Base-by-base conservation (phyloP, 1,284 basidiomycete genomes). In the Irpex sp. region DNA sequence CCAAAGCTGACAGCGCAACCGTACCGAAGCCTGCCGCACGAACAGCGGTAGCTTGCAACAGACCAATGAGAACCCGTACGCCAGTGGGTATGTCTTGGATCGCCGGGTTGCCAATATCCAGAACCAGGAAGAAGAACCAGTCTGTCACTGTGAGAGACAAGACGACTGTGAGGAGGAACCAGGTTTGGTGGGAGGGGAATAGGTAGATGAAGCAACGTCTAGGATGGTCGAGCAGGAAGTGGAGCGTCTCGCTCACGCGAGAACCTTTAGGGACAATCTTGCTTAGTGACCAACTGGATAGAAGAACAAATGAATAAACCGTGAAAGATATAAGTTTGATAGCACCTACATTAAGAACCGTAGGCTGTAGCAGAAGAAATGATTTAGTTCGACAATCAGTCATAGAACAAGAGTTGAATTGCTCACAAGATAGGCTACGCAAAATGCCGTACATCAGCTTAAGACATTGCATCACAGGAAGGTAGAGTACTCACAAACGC, bases 211-310 rank as follows among this genome's bases (percentile, higher is more conserved):
- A 98, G 77, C 97, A 95, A 66, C 96, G 86, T 26, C 96, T 86
- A n/a, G 97, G 97, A 71, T 98, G 97, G 72, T 98, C 95, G 17
- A 99, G 84, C 5, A 99, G 81, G 75, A 99, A 99, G 63, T 89
- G 88, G 1, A 97, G 79, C 0, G 95, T 95, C 76, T 97, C 94
- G 63, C 88, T 82, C 0, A 85, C 69, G 1, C 87, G 83, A 7
- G 92, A 93, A 0, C 72, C 69, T 7, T 72, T 72, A 0, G 88
- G 86, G 15, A 90, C 83, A 13, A 86, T 61, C 70, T 90, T 90
- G 19, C 87, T 84, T 55, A 92, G 71, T 8, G 76, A 71, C 95
- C 95, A 98, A 62, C 92, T 94, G 66, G 35, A 65, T 57, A 50
- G 49, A 31, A 4, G 2, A n/a, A 39, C 11, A 21, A 2, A 19